phyloP scores from a whole-genome alignment of 805 yeast species.

The Schwanniomyces yamadae region DNA sequence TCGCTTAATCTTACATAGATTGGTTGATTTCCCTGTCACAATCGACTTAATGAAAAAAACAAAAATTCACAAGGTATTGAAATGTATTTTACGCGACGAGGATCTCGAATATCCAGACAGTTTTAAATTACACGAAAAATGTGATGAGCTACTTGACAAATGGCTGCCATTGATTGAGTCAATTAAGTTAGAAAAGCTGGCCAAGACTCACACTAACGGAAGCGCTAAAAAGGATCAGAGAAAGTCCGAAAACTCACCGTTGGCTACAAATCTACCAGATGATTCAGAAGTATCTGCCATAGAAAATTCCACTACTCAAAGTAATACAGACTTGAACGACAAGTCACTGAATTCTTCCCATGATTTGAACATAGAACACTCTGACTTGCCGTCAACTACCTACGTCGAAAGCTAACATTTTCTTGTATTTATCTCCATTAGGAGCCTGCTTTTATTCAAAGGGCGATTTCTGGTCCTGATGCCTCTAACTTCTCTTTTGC shows the following conservation, averaged over 20 bases:
- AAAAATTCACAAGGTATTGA: conserved; percentile 52
- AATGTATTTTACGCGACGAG: conserved; percentile 43
- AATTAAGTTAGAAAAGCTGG: conserved; percentile 32
- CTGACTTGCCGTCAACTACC: not conserved
- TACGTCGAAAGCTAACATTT: conserved; percentile 3
- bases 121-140: conserved; percentile 45
- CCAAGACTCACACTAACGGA: conserved; percentile 2
- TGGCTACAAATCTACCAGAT: conserved; percentile 12
- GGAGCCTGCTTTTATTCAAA: too few species aligned
- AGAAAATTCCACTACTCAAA: conserved; percentile 7
- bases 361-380: conserved; percentile 1
- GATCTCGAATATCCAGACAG: conserved; percentile 43
- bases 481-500: too few species aligned
- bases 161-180: conserved; percentile 42
- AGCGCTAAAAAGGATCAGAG: not conserved
- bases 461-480: too few species aligned
- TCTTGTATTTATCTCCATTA: conserved; percentile 4
- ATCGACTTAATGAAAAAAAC: conserved; percentile 42
- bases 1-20: conserved; percentile 36
- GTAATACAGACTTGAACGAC: conserved; percentile 1
- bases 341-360: not conserved
- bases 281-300: conserved; percentile 27
- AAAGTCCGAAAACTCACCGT: conserved; percentile 2
- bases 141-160: conserved; percentile 36
- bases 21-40: conserved; percentile 43